Evolutionary conservation across 2,329 filamentous ascomycete species (phyloP).

Genomic region (Cercospora berteroae): DNA sequence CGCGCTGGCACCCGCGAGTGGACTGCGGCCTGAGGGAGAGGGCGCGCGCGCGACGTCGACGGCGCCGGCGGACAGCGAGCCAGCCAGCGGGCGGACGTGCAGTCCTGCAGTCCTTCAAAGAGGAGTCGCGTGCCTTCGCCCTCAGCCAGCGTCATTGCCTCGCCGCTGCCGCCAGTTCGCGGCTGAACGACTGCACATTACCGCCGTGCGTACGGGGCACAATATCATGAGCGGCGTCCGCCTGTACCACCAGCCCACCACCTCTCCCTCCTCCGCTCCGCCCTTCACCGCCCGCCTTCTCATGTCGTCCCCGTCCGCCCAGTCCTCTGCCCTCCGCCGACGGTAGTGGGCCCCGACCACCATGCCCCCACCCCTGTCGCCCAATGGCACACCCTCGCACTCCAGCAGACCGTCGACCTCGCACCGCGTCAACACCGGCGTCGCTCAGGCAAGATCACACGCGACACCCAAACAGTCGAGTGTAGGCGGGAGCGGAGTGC

Average conservation of each 20-base stretch:
- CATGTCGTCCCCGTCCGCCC: conserved; percentile 10
- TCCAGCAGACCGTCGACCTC: conserved; percentile 11
- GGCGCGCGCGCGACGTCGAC: not conserved
- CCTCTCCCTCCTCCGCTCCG: not conserved
- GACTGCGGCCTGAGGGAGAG: not conserved
- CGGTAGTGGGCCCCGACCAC: conserved; percentile 6
- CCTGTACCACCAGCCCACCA: not conserved
- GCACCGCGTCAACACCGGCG: conserved; percentile 15
- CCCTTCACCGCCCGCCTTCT: not conserved
- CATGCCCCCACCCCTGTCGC: conserved; percentile 17
- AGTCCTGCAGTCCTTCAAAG: not conserved
- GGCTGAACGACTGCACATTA: not conserved
- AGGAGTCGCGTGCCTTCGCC: not conserved
- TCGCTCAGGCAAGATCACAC: conserved; percentile 19
- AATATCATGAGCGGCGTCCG: not conserved
- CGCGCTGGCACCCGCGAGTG: not conserved
- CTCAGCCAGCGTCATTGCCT: not conserved
- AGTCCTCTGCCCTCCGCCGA: conserved; percentile 7
- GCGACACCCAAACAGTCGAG: conserved; percentile 23
- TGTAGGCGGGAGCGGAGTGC: conserved; percentile 16
- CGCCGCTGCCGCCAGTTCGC: not conserved
- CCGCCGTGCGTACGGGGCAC: not conserved
- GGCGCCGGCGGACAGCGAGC: not conserved
- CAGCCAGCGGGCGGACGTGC: not conserved
- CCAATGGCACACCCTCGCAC: conserved; percentile 12